Percentiles rank a stretch among this genome's conserved stretches.
Conservation (phyloP, 768 basidiomycete genomes). For the Termitomyces sp. region DNA sequence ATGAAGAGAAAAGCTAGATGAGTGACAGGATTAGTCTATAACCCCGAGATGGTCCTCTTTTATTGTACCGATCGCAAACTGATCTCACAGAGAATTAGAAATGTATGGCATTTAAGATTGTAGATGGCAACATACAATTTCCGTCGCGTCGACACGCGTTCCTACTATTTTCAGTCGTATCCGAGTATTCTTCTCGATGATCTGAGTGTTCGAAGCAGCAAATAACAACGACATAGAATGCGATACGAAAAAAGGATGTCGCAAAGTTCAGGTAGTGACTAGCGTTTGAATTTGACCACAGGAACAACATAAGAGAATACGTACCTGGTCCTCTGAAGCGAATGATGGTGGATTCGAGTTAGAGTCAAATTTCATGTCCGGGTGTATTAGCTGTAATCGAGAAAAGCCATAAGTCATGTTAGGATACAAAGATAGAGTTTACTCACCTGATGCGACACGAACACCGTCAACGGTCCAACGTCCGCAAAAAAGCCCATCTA, state of each 20-base stretch:
- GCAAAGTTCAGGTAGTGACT: neutral
- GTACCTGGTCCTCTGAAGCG: slow-evolving; percentile 82
- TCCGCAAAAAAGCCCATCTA: slow-evolving; percentile 99
- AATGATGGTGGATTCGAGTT: slow-evolving; percentile 97
- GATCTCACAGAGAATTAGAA: neutral
- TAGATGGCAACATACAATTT: slow-evolving; percentile 63
- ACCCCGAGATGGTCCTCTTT: slow-evolving; percentile 98
- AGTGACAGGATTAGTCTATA: slow-evolving; percentile 49
- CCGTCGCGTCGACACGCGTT: slow-evolving; percentile 94
- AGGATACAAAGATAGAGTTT: neutral
- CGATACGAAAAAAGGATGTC: neutral
- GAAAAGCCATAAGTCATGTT: neutral
- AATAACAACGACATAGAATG: neutral
- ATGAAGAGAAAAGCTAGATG: neutral
- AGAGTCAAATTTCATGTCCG: slow-evolving; percentile 92
- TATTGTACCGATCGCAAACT: slow-evolving; percentile 98
- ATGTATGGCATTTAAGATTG: neutral
- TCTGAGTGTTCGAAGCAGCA: slow-evolving; percentile 33
- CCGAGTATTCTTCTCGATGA: slow-evolving; percentile 90
- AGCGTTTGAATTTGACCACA: neutral
- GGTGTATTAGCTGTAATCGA: slow-evolving; percentile 74
- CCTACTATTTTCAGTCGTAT: slow-evolving; percentile 98
- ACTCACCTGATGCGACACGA: slow-evolving; percentile 91
- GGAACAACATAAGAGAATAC: neutral
- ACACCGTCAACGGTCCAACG: slow-evolving; percentile 90